Evolutionary conservation across 2,329 filamentous ascomycete species (phyloP).

Genomic region (Hypoxylon sp.): DNA sequence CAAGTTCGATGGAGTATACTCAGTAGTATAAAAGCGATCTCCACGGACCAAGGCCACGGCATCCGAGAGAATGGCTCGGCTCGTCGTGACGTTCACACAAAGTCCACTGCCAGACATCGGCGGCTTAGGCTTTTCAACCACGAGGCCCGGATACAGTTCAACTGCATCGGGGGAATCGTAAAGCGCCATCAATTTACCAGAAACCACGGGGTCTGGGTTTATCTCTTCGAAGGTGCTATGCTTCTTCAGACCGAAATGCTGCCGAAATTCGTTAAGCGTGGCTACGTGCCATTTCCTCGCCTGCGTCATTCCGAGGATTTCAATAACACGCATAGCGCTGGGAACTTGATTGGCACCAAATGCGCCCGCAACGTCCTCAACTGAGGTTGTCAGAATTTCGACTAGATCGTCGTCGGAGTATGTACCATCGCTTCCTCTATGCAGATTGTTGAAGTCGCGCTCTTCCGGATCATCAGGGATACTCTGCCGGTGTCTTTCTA

Average conservation of each 20-base stretch:
- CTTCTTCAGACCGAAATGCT: constrained; percentile 65
- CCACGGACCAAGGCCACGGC: constrained; percentile 74
- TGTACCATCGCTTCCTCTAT: constrained; percentile 57
- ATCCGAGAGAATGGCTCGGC: constrained; percentile 72
- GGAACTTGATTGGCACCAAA: constrained; percentile 67
- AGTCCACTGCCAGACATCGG: constrained; percentile 65
- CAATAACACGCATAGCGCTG: constrained; percentile 61
- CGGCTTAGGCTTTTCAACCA: constrained; percentile 69
- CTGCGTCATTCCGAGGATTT: constrained; percentile 64
- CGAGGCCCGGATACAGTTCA: constrained; percentile 71
- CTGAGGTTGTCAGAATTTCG: constrained; percentile 61
- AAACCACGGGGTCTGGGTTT: constrained; percentile 64
- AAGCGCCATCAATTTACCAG: constrained; percentile 60
- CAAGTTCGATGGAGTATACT: constrained; percentile 72
- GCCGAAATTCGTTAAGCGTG: constrained; percentile 67
- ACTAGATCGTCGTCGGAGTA: constrained; percentile 61
- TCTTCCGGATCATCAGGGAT: constrained; percentile 67
- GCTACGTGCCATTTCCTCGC: constrained; percentile 65
- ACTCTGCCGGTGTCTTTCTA: constrained; percentile 63
- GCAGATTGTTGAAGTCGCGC: constrained; percentile 65
- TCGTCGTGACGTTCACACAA: constrained; percentile 62
- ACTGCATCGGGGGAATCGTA: constrained; percentile 67
- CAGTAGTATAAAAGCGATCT: constrained; percentile 75
- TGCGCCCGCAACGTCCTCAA: constrained; percentile 65
- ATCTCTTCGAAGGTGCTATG: constrained; percentile 67